Conservation (phyloP, 179 eudicot genomes). For the Silene noctiflora region DNA sequence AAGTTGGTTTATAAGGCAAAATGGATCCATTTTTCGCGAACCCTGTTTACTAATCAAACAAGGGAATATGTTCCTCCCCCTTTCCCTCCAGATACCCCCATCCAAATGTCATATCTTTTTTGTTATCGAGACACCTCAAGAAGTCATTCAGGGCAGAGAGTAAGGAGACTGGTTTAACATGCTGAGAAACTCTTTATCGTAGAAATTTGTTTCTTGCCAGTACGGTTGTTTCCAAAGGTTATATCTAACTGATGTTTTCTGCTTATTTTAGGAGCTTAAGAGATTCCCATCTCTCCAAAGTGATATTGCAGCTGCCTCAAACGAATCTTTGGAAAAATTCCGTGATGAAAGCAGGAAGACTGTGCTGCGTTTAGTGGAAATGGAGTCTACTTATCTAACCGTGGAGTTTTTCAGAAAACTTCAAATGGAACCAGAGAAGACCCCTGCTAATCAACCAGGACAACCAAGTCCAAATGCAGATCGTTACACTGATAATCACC, state of each 20-base stretch:
- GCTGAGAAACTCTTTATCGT: background rate
- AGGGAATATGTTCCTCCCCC: too few species aligned
- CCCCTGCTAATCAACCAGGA: constrained; percentile 15
- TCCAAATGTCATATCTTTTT: too few species aligned
- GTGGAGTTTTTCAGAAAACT: constrained; percentile 93
- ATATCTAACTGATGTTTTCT: constrained; percentile 21
- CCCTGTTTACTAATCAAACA: too few species aligned
- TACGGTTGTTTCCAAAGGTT: background rate
- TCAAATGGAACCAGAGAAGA: constrained; percentile 75
- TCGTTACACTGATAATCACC: constrained; percentile 69
- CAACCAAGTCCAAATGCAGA: constrained; percentile 51
- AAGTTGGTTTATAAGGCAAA: too few species aligned
- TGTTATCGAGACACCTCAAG: too few species aligned
- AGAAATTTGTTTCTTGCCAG: background rate
- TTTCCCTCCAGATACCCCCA: too few species aligned
- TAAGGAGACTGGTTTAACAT: too few species aligned
- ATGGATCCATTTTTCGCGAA: too few species aligned
- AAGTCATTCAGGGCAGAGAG: too few species aligned
- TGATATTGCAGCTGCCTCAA: constrained; percentile 89
- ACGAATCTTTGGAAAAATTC: constrained; percentile 79
- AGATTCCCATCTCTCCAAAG: constrained; percentile 90
- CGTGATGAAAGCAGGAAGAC: constrained; percentile 94
- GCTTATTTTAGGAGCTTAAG: constrained; percentile 65
- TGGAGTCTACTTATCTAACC: constrained; percentile 92
- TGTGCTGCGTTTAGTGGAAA: constrained; percentile 82